A percentile compares a stretch with the other conserved stretches of the same genome.
Conservation (phyloP, 2,329 filamentous ascomycete species). For the Talaromyces sp. region DNA sequence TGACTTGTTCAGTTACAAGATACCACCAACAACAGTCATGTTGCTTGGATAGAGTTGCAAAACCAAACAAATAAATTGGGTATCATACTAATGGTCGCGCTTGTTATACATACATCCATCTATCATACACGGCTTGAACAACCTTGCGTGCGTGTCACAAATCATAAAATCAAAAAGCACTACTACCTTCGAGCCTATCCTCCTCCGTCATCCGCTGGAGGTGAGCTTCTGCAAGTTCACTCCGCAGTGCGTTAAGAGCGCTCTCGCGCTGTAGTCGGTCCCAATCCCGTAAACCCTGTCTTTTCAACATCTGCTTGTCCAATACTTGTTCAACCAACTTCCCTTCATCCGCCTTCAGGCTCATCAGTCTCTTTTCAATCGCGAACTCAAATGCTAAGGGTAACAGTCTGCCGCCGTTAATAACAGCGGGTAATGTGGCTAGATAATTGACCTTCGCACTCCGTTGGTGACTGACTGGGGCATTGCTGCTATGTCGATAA, state of each 20-base stretch:
- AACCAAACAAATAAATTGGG: neutral
- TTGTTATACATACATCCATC: neutral
- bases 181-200: constrained; percentile 40
- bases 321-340: constrained; percentile 44
- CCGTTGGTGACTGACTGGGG: constrained; percentile 21
- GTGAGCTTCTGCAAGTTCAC: constrained; percentile 48
- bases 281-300: constrained; percentile 46
- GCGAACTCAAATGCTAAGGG: constrained; percentile 38
- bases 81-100: neutral
- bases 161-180: constrained; percentile 33
- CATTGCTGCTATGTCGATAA: constrained; percentile 33
- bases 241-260: constrained; percentile 45
- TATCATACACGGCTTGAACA: constrained; percentile 2
- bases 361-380: constrained; percentile 44
- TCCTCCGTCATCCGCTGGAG: constrained; percentile 46
- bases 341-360: constrained; percentile 46
- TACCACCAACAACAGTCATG: neutral
- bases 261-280: constrained; percentile 48
- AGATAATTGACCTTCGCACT: constrained; percentile 42
- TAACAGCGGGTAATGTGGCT: constrained; percentile 36
- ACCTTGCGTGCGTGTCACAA: neutral
- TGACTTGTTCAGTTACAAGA: neutral
- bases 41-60: neutral
- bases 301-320: constrained; percentile 44
- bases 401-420: constrained; percentile 43